Percentiles rank a stretch among this genome's conserved stretches.
Evolutionary conservation across 2,329 filamentous ascomycete species (phyloP).

Genomic region (Clonostachys rhizophaga): DNA sequence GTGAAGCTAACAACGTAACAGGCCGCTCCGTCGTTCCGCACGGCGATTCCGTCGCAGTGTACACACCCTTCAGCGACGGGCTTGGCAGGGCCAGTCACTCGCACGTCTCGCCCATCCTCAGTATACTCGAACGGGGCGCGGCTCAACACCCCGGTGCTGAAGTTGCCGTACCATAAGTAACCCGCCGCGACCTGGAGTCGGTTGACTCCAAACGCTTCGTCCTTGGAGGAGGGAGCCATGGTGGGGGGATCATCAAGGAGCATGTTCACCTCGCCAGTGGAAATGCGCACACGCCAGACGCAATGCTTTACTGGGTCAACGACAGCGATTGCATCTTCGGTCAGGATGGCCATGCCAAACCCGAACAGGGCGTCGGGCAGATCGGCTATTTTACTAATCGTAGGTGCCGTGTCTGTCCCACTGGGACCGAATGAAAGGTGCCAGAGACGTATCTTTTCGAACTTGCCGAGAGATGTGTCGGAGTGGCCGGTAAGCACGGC

Average conservation of each 20-base stretch:
- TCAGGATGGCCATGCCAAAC: constrained; percentile 3
- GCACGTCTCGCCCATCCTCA: background rate
- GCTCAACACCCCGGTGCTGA: constrained; percentile 1
- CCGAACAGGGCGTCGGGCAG: constrained; percentile 1
- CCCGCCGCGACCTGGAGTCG: constrained; percentile 2
- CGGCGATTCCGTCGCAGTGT: constrained; percentile 3
- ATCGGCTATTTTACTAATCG: constrained; percentile 2
- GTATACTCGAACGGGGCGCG: constrained; percentile 3
- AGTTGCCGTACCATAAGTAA: constrained; percentile 4
- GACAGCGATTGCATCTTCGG: background rate
- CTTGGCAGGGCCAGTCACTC: background rate
- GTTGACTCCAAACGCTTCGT: constrained; percentile 7
- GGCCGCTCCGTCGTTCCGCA: constrained; percentile 1
- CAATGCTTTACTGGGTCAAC: constrained; percentile 2
- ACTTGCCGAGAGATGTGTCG: constrained; percentile 3
- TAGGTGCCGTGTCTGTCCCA: background rate
- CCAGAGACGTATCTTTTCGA: constrained; percentile 2
- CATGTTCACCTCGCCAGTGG: background rate
- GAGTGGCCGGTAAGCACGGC: constrained; percentile 2
- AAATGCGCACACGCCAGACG: constrained; percentile 3
- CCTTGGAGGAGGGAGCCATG: constrained; percentile 1
- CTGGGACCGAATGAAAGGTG: constrained; percentile 1
- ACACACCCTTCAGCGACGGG: background rate
- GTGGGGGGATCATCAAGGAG: background rate
- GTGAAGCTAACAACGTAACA: constrained; percentile 4